phyloP scores from a whole-genome alignment of 2,329 filamentous ascomycete genomes.

The Arthroderma sp. region DNA sequence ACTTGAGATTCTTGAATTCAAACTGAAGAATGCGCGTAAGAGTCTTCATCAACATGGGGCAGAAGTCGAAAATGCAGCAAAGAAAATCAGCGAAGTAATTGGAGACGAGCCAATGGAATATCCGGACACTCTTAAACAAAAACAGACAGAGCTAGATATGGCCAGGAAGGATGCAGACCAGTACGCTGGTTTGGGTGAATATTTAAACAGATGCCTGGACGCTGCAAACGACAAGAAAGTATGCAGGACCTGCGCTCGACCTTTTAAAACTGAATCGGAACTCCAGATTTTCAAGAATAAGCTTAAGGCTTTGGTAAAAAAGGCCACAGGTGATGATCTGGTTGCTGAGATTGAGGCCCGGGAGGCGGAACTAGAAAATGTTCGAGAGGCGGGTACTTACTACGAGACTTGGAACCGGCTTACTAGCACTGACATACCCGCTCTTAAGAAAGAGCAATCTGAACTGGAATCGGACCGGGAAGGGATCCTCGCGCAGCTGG shows the following conservation, averaged over 20 bases:
- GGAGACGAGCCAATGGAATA: slow-evolving; percentile 42
- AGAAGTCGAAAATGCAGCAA: slow-evolving; percentile 51
- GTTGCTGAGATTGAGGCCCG: slow-evolving; percentile 51
- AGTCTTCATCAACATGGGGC: slow-evolving; percentile 51
- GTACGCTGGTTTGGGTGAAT: slow-evolving; percentile 55
- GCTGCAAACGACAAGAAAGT: slow-evolving; percentile 55
- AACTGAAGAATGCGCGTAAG: slow-evolving; percentile 53
- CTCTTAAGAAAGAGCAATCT: slow-evolving; percentile 51
- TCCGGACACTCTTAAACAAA: slow-evolving; percentile 40
- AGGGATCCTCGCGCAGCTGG: slow-evolving; percentile 47
- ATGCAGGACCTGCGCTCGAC: slow-evolving; percentile 64
- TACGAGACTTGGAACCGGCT: slow-evolving; percentile 67
- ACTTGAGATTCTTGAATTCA: slow-evolving; percentile 63
- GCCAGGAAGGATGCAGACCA: slow-evolving; percentile 54
- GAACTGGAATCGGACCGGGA: slow-evolving; percentile 52
- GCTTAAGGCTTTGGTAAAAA: slow-evolving; percentile 46
- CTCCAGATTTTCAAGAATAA: slow-evolving; percentile 52
- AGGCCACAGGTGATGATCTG: slow-evolving; percentile 40
- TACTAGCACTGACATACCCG: slow-evolving; percentile 55
- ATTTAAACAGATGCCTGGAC: slow-evolving; percentile 57
- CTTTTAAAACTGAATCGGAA: slow-evolving; percentile 51
- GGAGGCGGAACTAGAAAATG: slow-evolving; percentile 49
- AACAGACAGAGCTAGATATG: slow-evolving; percentile 41
- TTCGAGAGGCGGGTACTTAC: slow-evolving; percentile 51
- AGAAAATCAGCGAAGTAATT: slow-evolving; percentile 48